These are phyloP conservation scores for Pascua sp. DNA, from an alignment of 1,284 basidiomycete species.

Conservation along the genomic window DNA sequence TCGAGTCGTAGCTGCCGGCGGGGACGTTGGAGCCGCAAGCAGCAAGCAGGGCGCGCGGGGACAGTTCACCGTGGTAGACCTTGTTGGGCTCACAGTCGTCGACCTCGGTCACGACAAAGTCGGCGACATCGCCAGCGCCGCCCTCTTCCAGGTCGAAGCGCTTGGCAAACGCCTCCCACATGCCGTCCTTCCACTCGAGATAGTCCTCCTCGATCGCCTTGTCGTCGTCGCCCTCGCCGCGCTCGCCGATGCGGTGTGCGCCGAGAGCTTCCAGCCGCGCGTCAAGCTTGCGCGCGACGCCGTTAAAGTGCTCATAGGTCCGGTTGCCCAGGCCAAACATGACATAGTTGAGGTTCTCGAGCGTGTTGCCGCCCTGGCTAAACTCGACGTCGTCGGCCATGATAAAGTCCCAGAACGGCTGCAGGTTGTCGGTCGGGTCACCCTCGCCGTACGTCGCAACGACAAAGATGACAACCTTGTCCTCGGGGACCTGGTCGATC, in stretches of 20 bases:
- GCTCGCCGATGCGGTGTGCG: slow-evolving; percentile 78
- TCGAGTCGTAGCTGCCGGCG: slow-evolving; percentile 63
- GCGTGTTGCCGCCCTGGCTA: slow-evolving; percentile 59
- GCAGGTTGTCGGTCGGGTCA: slow-evolving; percentile 98
- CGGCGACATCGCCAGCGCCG: slow-evolving; percentile 88
- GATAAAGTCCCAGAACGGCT: slow-evolving; percentile 87
- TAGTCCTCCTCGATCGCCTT: slow-evolving; percentile 99
- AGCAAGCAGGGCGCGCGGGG: slow-evolving; percentile 71
- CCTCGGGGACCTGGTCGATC: slow-evolving; percentile 82
- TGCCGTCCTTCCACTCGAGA: slow-evolving; percentile 97
- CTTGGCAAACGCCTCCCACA: slow-evolving; percentile 84
- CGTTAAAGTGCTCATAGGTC: slow-evolving; percentile 95
- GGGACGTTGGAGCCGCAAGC: slow-evolving; percentile 55
- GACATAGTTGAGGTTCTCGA: slow-evolving; percentile 89
- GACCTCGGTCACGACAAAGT: slow-evolving; percentile 86
- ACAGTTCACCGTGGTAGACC: slow-evolving; percentile 87
- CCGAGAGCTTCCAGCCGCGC: slow-evolving; percentile 71
- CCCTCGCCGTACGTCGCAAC: slow-evolving; percentile 99
- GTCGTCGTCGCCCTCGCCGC: slow-evolving; percentile 97
- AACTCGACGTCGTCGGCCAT: slow-evolving; percentile 83
- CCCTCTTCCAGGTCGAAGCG: slow-evolving; percentile 89
- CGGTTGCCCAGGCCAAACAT: slow-evolving; percentile 92
- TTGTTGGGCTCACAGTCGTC: slow-evolving; percentile 69
- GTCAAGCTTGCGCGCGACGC: slow-evolving; percentile 79
- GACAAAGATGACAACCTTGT: slow-evolving; percentile 79